A percentile compares a stretch with the other conserved stretches of the same genome.
phyloP scores from a whole-genome alignment of 2,329 filamentous ascomycete genomes.

The Penicillium decumbens region DNA sequence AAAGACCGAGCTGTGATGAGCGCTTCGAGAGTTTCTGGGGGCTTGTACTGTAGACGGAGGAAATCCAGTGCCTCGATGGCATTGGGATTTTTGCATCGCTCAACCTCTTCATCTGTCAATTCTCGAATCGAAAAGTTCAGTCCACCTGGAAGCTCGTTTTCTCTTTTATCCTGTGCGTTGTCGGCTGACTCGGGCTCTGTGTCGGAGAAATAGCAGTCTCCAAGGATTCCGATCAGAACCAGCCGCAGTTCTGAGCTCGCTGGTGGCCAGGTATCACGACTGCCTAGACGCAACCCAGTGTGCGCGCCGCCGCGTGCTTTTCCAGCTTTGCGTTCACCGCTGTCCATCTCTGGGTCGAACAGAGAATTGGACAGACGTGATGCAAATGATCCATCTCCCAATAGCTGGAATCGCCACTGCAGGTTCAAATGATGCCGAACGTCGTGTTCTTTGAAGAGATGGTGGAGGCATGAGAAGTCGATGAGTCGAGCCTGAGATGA shows the following conservation, averaged over 20 bases:
- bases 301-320: slow-evolving; percentile 63
- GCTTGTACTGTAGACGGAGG: slow-evolving; percentile 76
- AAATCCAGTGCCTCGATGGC: slow-evolving; percentile 91
- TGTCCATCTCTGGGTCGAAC: slow-evolving; percentile 77
- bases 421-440: slow-evolving; percentile 68
- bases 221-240: slow-evolving; percentile 77
- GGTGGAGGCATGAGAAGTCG: slow-evolving; percentile 68
- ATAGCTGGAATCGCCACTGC: slow-evolving; percentile 74
- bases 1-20: slow-evolving; percentile 69
- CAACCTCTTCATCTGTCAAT: slow-evolving; percentile 70
- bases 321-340: slow-evolving; percentile 68
- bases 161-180: slow-evolving; percentile 23
- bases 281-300: slow-evolving; percentile 80
- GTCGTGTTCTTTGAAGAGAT: slow-evolving; percentile 71
- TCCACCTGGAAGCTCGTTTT: slow-evolving; percentile 57
- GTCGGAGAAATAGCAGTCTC: slow-evolving; percentile 61
- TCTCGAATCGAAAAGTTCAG: slow-evolving; percentile 81
- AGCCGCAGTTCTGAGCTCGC: slow-evolving; percentile 89
- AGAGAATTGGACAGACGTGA: slow-evolving; percentile 74
- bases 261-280: slow-evolving; percentile 81
- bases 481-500: slow-evolving; percentile 69
- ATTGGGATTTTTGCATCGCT: slow-evolving; percentile 75
- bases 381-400: slow-evolving; percentile 80
- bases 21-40: slow-evolving; percentile 64
- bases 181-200: slow-evolving; percentile 17